Conservation (phyloP, 805 yeast genomes). For the Schizosaccharomyces octosporus region DNA sequence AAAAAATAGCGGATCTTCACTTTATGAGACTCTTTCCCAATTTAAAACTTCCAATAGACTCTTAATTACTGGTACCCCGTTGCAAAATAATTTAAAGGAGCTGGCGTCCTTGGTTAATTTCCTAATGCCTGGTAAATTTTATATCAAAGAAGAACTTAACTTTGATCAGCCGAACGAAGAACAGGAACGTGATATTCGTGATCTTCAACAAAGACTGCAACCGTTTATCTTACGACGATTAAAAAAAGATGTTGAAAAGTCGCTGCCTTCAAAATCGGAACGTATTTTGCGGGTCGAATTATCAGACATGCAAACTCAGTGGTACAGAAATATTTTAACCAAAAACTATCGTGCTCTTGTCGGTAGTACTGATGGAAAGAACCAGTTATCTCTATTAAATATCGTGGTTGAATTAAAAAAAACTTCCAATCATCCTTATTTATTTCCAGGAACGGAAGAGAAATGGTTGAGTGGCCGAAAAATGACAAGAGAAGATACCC, state of each 20-base stretch:
- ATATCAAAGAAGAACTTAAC: slow-evolving; percentile 83
- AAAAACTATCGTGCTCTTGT: slow-evolving; percentile 78
- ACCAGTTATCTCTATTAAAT: slow-evolving; percentile 59
- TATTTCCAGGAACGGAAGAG: slow-evolving; percentile 82
- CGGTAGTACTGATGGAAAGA: slow-evolving; percentile 15
- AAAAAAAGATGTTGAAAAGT: slow-evolving; percentile 92
- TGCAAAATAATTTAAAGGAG: slow-evolving; percentile 87
- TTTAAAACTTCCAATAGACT: slow-evolving; percentile 67
- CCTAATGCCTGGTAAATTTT: slow-evolving; percentile 81
- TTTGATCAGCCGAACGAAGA: slow-evolving; percentile 68
- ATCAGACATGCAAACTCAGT: slow-evolving; percentile 83
- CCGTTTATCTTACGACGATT: slow-evolving; percentile 83
- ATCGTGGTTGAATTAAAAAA: slow-evolving; percentile 89
- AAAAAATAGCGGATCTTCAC: slow-evolving; percentile 78
- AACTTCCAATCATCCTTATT: slow-evolving; percentile 89
- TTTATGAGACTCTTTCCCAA: slow-evolving; percentile 64
- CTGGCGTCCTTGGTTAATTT: slow-evolving; percentile 85
- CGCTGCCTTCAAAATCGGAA: slow-evolving; percentile 86
- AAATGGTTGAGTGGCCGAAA: slow-evolving; percentile 36
- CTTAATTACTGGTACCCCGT: slow-evolving; percentile 90
- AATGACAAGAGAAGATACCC: slow-evolving; percentile 41
- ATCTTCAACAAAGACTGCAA: slow-evolving; percentile 58
- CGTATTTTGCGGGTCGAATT: slow-evolving; percentile 84
- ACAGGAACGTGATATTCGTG: slow-evolving; percentile 73
- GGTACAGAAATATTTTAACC: slow-evolving; percentile 79